Evolutionary conservation across 2,329 filamentous ascomycete species (phyloP).

Genomic region (Fusarium vanettenii): DNA sequence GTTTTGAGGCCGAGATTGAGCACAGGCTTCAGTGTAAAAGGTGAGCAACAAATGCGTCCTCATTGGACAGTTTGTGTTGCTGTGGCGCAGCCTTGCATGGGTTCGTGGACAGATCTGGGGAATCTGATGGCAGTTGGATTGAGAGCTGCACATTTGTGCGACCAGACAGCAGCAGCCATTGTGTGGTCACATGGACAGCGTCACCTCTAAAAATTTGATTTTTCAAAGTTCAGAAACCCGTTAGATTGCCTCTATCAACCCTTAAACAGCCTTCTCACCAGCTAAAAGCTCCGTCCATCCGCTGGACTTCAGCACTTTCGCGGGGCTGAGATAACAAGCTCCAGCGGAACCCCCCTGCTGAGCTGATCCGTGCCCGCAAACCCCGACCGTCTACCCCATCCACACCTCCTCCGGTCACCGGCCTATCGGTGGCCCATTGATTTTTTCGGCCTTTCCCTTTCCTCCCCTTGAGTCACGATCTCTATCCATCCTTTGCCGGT

Average conservation of each 20-base stretch:
- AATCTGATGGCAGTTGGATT: constrained; percentile 13
- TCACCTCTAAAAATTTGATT: not conserved
- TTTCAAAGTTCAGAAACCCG: not conserved
- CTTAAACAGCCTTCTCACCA: not conserved
- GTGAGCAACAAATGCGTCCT: constrained; percentile 9
- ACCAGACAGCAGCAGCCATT: constrained; percentile 6
- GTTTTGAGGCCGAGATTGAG: not conserved
- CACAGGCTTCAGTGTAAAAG: not conserved
- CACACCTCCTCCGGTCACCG: constrained; percentile 42
- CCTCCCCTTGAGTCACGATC: constrained; percentile 41
- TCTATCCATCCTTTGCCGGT: constrained; percentile 13
- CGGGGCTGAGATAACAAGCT: constrained; percentile 11
- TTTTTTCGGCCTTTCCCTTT: constrained; percentile 42
- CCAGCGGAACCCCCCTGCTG: constrained; percentile 21
- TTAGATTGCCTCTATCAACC: not conserved
- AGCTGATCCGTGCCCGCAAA: constrained; percentile 38
- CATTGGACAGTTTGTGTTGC: constrained; percentile 26
- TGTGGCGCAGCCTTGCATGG: constrained; percentile 35
- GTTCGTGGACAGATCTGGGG: constrained; percentile 33
- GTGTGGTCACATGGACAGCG: not conserved
- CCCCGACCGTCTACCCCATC: constrained; percentile 11
- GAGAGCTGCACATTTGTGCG: constrained; percentile 1
- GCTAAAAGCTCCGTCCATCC: not conserved
- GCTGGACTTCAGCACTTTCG: not conserved
- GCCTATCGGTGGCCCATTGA: constrained; percentile 38